Base-by-base conservation (phyloP, 768 basidiomycete species). In the Amanita muscaria region DNA sequence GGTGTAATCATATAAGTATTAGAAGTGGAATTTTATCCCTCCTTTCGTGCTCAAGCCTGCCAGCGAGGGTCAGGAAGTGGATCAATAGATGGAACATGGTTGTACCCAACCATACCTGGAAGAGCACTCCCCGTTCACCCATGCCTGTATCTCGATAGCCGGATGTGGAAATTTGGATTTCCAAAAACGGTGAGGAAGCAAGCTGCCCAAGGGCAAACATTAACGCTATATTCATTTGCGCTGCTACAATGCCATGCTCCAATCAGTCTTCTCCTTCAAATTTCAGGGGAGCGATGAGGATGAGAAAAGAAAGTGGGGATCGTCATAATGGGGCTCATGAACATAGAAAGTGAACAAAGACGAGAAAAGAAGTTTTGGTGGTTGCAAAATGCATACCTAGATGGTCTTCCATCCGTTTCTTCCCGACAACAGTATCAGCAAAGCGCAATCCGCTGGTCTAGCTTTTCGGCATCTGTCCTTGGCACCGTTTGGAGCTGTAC, bases 381-480 rank as follows among this genome's bases (percentile, higher is more conserved):
- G n/a, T n/a, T n/a, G n/a, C n/a, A n/a, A n/a, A n/a, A n/a, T n/a
- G n/a, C n/a, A n/a, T n/a, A n/a, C n/a, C n/a, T n/a, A n/a, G n/a
- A n/a, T n/a, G n/a, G n/a, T n/a, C n/a, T n/a, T n/a, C n/a, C n/a
- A n/a, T n/a, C n/a, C n/a, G n/a, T n/a, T n/a, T n/a, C n/a, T n/a
- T n/a, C n/a, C n/a, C n/a, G n/a, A n/a, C n/a, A n/a, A n/a, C n/a
- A n/a, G n/a, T n/a, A n/a, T n/a, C n/a, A n/a, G n/a, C n/a, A n/a
- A n/a, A n/a, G n/a, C n/a, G n/a, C n/a, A n/a, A n/a, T n/a, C n/a
- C n/a, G n/a, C n/a, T 94, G 92, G 52, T 99, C 96, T 0, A 98
- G 79, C 59, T 99, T 94, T 56, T 96, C 92, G 12, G 66, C 72
- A 30, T 79, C 76, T 88, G 29, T 76, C 72, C 43, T 77, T 85